Base-by-base conservation (phyloP, 1,284 basidiomycete species). In the Microbotryum saponariae region DNA sequence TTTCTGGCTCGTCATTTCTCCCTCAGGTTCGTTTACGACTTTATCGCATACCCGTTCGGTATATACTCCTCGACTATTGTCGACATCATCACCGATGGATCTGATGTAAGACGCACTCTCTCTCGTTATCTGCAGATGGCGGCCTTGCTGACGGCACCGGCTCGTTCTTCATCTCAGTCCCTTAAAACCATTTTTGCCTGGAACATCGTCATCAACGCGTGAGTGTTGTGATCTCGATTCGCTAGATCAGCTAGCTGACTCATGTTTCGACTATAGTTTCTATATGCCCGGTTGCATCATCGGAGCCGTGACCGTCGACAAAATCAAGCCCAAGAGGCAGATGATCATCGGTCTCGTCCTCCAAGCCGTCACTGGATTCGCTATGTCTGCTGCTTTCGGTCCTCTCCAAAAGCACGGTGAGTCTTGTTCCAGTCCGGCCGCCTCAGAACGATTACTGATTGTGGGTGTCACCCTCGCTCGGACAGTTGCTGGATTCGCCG, bases 21-120 rank as follows among this genome's bases (percentile, higher is more conserved):
- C 16, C 70, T 73, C 58, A 84, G 83, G 85, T 92, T 91, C 76
- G 78, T 91, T 58, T 92, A 91, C 73, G 87, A 90, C 72, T 85
- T 89, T 9, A 44, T 60, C 51, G 56, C 60, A 53, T 64, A 70
- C 68, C 89, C 83, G 90, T 59, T 91, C 73, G 86, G 88, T 47
- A 79, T 94, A 59, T 96, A 89, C 76, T 85, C 88, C 14, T 85
- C 87, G 4, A 85, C 85, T n/a, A 82, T 93, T 65, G 78, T 89
- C 12, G 77, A 85, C 72, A 79, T 83, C 55, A 80, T 91, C 68
- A 85, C 84, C 8, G 83, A 84, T 51, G 37, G 37, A 16, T 42
- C 37, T 16, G 37, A 42, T 42, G 37, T 42, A 42, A 42, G 37
- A 10, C 18, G 16, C n/a, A n/a, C 5, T 16, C 12, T 42, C 37